These are phyloP conservation scores for Monosporascus cannonballus DNA, from an alignment of 2,329 filamentous ascomycete genomes.

Conservation along the genomic window DNA sequence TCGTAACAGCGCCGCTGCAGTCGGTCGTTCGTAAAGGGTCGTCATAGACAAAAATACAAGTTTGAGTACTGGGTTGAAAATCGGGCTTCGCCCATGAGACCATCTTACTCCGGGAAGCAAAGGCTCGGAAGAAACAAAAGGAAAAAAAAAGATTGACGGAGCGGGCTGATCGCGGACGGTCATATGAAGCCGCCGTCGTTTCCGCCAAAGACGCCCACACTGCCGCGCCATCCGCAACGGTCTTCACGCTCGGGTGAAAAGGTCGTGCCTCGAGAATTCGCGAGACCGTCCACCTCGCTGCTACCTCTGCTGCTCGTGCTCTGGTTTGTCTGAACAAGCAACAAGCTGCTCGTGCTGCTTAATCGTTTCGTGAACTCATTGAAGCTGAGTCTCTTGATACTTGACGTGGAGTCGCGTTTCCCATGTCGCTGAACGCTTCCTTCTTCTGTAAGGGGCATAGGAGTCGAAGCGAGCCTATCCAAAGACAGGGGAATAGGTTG, in stretches of 20 bases:
- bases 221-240: constrained; percentile 51
- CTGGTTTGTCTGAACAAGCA: constrained; percentile 53
- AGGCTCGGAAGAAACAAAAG: constrained; percentile 6
- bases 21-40: constrained; percentile 13
- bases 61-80: constrained; percentile 4
- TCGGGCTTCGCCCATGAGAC: neutral
- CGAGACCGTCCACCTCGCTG: constrained; percentile 34
- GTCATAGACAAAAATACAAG: constrained; percentile 14
- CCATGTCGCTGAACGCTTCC: constrained; percentile 28
- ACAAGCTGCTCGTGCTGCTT: constrained; percentile 54
- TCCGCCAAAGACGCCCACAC: constrained; percentile 45
- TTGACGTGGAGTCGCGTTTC: constrained; percentile 47
- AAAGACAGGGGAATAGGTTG: constrained; percentile 29
- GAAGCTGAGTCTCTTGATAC: constrained; percentile 53
- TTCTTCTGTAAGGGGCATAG: constrained; percentile 25
- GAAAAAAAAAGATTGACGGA: neutral
- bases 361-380: constrained; percentile 55
- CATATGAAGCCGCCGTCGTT: constrained; percentile 50
- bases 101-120: constrained; percentile 6
- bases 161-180: constrained; percentile 11
- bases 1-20: neutral
- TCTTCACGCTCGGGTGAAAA: constrained; percentile 34
- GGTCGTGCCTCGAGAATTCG: constrained; percentile 25
- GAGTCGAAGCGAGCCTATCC: constrained; percentile 15
- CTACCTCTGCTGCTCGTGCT: constrained; percentile 42